Base-by-base conservation (phyloP, 192 early-diverging fungal species). In the Coemansia umbellata region DNA sequence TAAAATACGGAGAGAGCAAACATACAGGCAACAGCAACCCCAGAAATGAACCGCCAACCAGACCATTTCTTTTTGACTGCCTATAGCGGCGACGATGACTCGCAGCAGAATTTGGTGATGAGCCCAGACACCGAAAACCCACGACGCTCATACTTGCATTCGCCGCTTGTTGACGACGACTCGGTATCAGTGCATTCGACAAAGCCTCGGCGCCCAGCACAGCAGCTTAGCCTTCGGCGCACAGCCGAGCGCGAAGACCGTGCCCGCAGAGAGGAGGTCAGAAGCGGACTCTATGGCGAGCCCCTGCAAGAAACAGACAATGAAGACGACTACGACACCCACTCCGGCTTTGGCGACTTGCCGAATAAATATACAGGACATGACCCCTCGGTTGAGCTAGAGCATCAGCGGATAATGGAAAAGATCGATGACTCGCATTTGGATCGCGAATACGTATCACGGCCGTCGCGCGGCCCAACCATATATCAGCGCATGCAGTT, bases 401-500 rank as follows among this genome's bases (percentile, higher is more conserved):
- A 53, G 39, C 57, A 61, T 33, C 50, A 69, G 52, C 53, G 55
- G 30, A 60, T 76, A 18, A 60, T 76, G 61, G 73, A 69, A 27
- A 41, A 68, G 55, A 49, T 76, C 28, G 73, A 76, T 49, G 73
- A 76, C 47, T 33, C 73, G 23, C 66, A 69, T 22, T 26, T 53
- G 44, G 66, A 76, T 41, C 66, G 66, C 45, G 67, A 76, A 35
- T 55, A 58, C 15, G 73, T 60, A 42, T 69, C 73, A 18, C 50
- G 44, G 47, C 73, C 73, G 17, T 76, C 73, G 21, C 61, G 66
- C 14, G 73, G 73, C 0, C 73, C 73, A 21, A 69, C 73, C 18
- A 59, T 61, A 55, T 76, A 76, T 50, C 73, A 76, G 63, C 60
- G 73, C 7, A 69, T 69, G 67, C 73, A 69, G 51, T 55, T 76